Base-by-base conservation (phyloP, 2,329 filamentous ascomycete genomes). In the Aureobasidium sp. region DNA sequence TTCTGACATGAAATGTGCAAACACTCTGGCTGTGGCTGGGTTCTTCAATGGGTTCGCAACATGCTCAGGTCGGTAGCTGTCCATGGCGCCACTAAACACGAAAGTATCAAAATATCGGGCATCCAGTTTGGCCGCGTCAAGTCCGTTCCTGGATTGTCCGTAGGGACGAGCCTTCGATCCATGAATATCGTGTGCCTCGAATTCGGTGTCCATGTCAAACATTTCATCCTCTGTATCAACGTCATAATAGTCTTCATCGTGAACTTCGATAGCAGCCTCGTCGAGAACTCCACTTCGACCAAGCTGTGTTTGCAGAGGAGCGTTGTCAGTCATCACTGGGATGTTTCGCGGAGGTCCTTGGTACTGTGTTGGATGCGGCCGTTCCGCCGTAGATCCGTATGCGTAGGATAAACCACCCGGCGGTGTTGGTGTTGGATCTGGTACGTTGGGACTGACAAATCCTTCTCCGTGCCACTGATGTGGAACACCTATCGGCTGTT, bases 1-100 rank as follows among this genome's bases (percentile, higher is more conserved):
- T 7, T 94, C 88, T 67, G 91, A 88, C 50, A 97, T 86, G 72
- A 97, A 97, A 74, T 97, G 91, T 72, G 88, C 88, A 72, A 97
- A 97, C 7, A 96, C 86, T 34, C 87, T 83, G 15, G 90, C 87
- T 11, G 90, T 93, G 65, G 88, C 86, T 3, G 85, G 83, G 66
- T 97, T 91, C 67, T 86, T 89, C 32, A 97, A 77, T 36, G 94
- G 92, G 42, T 77, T 81, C 10, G 79, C 79, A 55, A 75, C 75
- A 65, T 75, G 71, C 65, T 81, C 78, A 2, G 77, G 72, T 39
- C 71, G 72, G 64, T 81, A 81, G 5, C 71, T 68, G 32, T 76
- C 74, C 60, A 81, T 67, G 37, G 78, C 75, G 6, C 77, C 78
- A 11, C 74, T 72, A 62, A 76, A 77, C n/a, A 80, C 68, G 64